Evolutionary conservation across 306 rosid genomes (phyloP).

Genomic region (Begonia peltatifolia): DNA sequence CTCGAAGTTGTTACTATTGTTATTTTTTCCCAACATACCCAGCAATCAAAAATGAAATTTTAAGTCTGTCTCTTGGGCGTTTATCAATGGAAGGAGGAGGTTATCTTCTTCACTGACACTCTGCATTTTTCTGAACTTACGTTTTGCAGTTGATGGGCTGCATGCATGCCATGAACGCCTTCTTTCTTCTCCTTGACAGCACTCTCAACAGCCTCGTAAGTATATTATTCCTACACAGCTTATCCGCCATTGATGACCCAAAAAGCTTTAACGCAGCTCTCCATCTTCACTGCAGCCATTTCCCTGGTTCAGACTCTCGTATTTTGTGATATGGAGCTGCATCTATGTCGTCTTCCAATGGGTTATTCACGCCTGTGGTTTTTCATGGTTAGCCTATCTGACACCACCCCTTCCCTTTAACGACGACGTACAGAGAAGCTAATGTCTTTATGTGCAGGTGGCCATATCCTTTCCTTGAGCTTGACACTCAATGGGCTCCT

Average conservation of each 20-base stretch:
- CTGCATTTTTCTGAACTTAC: slow-evolving; percentile 1
- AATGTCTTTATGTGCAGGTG: slow-evolving; percentile 20
- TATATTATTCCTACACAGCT: not conserved
- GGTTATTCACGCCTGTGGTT: slow-evolving; percentile 42
- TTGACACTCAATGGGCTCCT: slow-evolving; percentile 54
- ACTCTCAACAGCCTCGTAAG: slow-evolving; percentile 68
- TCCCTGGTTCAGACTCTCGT: slow-evolving; percentile 62
- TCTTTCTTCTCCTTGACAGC: slow-evolving; percentile 59
- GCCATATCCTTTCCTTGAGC: slow-evolving; percentile 88
- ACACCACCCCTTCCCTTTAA: not conserved
- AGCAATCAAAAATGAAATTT: too few species aligned
- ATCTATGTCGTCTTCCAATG: slow-evolving; percentile 55
- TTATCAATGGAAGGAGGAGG: too few species aligned
- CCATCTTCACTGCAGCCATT: slow-evolving; percentile 37
- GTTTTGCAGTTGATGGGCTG: slow-evolving; percentile 56
- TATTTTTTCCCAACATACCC: too few species aligned
- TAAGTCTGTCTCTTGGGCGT: too few species aligned
- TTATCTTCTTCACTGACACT: not conserved
- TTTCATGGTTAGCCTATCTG: slow-evolving; percentile 21
- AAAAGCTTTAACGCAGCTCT: not conserved
- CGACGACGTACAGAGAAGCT: too few species aligned
- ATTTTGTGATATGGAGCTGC: slow-evolving; percentile 72
- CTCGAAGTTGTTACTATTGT: too few species aligned
- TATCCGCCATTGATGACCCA: too few species aligned
- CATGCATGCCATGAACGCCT: slow-evolving; percentile 58